These are phyloP conservation scores for Lonicera japonica DNA, from an alignment of 129 eudicot species.

Conservation along the genomic window DNA sequence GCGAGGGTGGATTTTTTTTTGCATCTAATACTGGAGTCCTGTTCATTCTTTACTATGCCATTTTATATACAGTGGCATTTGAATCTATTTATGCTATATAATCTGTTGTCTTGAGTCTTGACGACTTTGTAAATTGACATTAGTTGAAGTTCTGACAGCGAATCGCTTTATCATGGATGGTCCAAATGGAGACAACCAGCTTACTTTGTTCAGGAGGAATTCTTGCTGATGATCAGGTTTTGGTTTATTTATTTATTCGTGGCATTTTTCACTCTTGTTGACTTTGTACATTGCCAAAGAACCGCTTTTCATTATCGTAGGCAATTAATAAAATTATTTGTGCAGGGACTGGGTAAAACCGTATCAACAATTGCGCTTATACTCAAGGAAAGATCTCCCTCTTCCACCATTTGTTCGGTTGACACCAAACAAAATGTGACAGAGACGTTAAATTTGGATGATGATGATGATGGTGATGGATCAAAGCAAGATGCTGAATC, in stretches of 20 bases:
- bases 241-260: not conserved
- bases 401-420: constrained; percentile 27
- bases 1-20: not conserved
- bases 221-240: constrained; percentile 98
- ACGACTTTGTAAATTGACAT: constrained; percentile 13
- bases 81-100: constrained; percentile 7
- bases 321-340: constrained; percentile 8
- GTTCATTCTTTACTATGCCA: not conserved
- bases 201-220: constrained; percentile 85
- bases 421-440: constrained; percentile 28
- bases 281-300: too few species aligned
- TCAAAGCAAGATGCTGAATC: constrained; percentile 19
- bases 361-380: constrained; percentile 93
- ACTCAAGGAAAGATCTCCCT: constrained; percentile 74
- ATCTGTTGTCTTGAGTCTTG: not conserved
- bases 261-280: not conserved
- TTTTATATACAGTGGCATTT: not conserved
- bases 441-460: constrained; percentile 70
- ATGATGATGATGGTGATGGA: constrained; percentile 49
- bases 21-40: not conserved
- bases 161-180: constrained; percentile 97
- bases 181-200: constrained; percentile 71
- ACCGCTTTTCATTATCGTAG: too few species aligned
- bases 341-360: constrained; percentile 95
- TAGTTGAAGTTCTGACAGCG: constrained; percentile 45